Evolutionary conservation across 2,329 filamentous ascomycete species (phyloP), one percentile per base, ranked within the genome.

Genomic region (Fusarium chlamydosporum): DNA sequence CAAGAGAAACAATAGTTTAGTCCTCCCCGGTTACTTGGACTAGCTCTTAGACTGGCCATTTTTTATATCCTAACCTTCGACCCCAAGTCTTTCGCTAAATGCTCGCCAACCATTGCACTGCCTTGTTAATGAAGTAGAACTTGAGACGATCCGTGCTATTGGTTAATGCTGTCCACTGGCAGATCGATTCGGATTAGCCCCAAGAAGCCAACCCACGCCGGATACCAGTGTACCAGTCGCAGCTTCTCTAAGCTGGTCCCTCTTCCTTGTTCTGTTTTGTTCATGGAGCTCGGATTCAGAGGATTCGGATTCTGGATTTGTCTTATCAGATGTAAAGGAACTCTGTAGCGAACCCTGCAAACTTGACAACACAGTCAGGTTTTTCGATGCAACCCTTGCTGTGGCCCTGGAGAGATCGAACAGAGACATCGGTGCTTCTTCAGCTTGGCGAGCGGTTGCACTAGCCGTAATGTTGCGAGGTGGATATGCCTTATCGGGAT

Each of bases 201-300:
- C 88, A 61, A 91, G 85, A 46, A 91, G 76, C 89, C 89, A 91
- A 0, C 89, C 89, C 26, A 92, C 86, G 18, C 89, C 87, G 42
- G 87, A 88, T 4, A 89, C 89, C 46, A 91, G 76, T 2, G 88
- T 89, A n/a, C 88, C 88, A 56, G 90, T 88, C 10, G 89, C 89
- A 35, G 85, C 89, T 62, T 91, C 89, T 67, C 88, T 83, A 40
- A 91, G 74, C 77, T 91, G 90, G 76, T 95, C 92, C 71, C 92
- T 85, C 82, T 90, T 94, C 72, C 92, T 85, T 37, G 87, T 82
- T 58, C 79, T 83, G 61, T 75, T 68, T 8, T 76, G 73, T 34
- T 76, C 76, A n/a, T 68, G 58, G 5, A 58, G 55, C 29, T 70
- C 72, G 27, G 71, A 73, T 11, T 76, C 75, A 6, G 69, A 56